Conservation (phyloP, 805 yeast genomes). For the Wickerhamomyces rabaulensis region DNA sequence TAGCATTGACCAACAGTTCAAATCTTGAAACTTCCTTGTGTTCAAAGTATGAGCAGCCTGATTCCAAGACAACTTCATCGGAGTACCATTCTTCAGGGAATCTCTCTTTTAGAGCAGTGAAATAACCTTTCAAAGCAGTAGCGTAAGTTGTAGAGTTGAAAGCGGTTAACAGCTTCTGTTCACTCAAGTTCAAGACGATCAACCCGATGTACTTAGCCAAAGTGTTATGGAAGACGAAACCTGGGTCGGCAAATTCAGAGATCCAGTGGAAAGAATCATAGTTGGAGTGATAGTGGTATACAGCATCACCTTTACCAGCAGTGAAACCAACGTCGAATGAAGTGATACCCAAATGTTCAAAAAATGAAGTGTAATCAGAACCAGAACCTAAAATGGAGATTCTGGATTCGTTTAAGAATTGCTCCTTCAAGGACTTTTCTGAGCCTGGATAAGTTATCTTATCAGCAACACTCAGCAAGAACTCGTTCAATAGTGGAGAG, state of each 20-base stretch:
- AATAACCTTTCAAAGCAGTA: constrained; percentile 30
- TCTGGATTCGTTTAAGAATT: constrained; percentile 22
- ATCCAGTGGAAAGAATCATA: constrained; percentile 74
- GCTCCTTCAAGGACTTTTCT: constrained; percentile 21
- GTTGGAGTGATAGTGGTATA: constrained; percentile 73
- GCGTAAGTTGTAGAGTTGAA: constrained; percentile 34
- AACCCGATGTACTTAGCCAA: constrained; percentile 50
- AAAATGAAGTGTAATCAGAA: constrained; percentile 60
- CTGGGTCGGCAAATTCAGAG: constrained; percentile 57
- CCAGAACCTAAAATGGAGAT: constrained; percentile 61
- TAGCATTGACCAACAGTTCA: constrained; percentile 26
- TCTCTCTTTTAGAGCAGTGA: constrained; percentile 28
- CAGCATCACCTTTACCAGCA: constrained; percentile 41
- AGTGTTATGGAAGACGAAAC: constrained; percentile 52
- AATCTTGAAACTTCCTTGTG: constrained; percentile 9
- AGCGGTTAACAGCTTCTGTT: constrained; percentile 41
- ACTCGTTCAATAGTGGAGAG: constrained; percentile 52
- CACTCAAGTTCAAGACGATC: constrained; percentile 42
- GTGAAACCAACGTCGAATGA: constrained; percentile 57
- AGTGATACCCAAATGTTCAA: constrained; percentile 56
- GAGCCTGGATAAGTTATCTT: constrained; percentile 40
- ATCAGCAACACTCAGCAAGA: constrained; percentile 41
- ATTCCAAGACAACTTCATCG: neutral
- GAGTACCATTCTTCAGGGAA: constrained; percentile 32
- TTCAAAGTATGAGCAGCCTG: neutral